phyloP scores from a whole-genome alignment of 441 rosid species.

The Erysimum pusillum region DNA sequence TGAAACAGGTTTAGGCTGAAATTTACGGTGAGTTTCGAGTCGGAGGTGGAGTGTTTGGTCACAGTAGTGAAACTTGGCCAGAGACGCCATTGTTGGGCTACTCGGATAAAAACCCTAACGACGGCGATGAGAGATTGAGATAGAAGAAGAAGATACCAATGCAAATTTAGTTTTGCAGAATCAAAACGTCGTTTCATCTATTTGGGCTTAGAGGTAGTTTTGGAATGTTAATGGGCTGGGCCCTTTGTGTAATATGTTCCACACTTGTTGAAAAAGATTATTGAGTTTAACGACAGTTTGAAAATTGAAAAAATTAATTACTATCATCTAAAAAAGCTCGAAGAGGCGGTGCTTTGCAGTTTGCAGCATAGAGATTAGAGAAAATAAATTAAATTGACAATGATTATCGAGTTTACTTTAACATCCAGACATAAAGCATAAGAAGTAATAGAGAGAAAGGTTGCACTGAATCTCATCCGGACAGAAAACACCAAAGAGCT shows the following conservation, averaged over 20 bases:
- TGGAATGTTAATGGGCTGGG: not conserved
- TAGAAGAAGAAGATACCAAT: not conserved
- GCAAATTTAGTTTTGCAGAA: not conserved
- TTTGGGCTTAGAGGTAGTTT: not conserved
- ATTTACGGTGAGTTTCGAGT: constrained; percentile 46
- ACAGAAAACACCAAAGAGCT: constrained; percentile 1
- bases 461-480: not conserved
- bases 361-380: too few relatives aligned
- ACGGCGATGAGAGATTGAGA: constrained; percentile 25
- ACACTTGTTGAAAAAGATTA: too few relatives aligned
- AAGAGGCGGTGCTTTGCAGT: too few relatives aligned
- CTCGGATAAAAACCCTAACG: constrained; percentile 30
- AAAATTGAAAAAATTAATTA: too few relatives aligned
- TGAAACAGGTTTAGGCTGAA: constrained; percentile 48
- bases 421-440: not conserved
- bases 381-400: too few relatives aligned
- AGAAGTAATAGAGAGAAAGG: too few relatives aligned
- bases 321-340: too few relatives aligned
- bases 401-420: not conserved
- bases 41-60: constrained; percentile 55
- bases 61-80: constrained; percentile 52
- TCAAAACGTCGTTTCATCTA: not conserved
- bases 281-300: too few relatives aligned
- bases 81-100: constrained; percentile 62
- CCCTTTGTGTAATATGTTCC: not conserved